A percentile compares a stretch with the other conserved stretches of the same genome.
Evolutionary conservation across 805 yeast species (phyloP).

Genomic region (Hemisphaericaspora nanyangensis): DNA sequence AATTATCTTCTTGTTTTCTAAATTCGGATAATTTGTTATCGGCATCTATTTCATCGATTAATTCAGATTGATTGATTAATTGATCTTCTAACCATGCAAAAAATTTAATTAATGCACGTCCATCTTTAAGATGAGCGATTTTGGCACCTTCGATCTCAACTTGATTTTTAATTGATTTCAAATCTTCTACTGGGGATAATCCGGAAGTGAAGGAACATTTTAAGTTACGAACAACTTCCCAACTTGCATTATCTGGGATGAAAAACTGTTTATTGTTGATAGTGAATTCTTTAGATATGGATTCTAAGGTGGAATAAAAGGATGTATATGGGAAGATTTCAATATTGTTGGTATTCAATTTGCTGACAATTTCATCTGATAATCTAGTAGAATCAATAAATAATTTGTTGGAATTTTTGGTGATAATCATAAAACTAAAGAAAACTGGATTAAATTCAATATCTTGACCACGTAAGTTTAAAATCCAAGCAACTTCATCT

Average conservation of each 20-base stretch:
- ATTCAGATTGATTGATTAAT: constrained; percentile 36
- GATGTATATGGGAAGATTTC: constrained; percentile 39
- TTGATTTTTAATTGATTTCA: constrained; percentile 50
- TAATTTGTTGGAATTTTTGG: constrained; percentile 28
- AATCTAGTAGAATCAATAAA: constrained; percentile 44
- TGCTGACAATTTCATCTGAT: constrained; percentile 21
- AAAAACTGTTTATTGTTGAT: constrained; percentile 26
- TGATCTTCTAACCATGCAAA: constrained; percentile 60
- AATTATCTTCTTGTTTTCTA: constrained; percentile 41
- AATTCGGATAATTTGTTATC: constrained; percentile 43
- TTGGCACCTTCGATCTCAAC: constrained; percentile 50
- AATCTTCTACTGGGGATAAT: constrained; percentile 42
- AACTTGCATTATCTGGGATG: constrained; percentile 30
- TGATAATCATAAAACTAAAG: constrained; percentile 38
- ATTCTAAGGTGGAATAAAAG: constrained; percentile 42
- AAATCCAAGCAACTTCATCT: constrained; percentile 89
- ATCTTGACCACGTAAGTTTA: constrained; percentile 52
- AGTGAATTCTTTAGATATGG: constrained; percentile 33
- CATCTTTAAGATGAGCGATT: constrained; percentile 54
- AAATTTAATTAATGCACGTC: constrained; percentile 49
- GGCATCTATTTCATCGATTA: constrained; percentile 57
- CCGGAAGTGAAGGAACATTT: constrained; percentile 26
- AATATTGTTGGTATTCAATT: constrained; percentile 22
- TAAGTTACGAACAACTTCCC: constrained; percentile 37
- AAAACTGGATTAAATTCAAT: constrained; percentile 55